Conservation (phyloP, 2,329 filamentous ascomycete genomes). For the Emydomyces testavorans region DNA sequence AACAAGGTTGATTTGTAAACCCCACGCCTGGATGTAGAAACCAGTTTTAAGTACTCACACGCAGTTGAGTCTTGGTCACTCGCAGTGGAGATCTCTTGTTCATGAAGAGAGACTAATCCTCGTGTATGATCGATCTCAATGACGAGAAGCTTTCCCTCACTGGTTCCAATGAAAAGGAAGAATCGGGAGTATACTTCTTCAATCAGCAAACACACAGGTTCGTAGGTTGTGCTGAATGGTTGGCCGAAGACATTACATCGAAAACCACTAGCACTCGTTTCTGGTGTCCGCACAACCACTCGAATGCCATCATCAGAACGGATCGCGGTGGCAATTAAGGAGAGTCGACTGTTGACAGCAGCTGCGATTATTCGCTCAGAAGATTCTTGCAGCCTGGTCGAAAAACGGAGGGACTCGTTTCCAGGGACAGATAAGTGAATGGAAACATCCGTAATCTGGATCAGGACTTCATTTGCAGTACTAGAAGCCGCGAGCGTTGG, state of each 20-base stretch:
- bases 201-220: constrained; percentile 30
- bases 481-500: constrained; percentile 37
- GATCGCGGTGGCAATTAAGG: constrained; percentile 23
- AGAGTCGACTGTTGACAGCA: constrained; percentile 23
- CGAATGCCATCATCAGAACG: constrained; percentile 20
- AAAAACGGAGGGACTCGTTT: constrained; percentile 18
- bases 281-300: constrained; percentile 23
- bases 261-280: constrained; percentile 14
- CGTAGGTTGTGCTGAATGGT: constrained; percentile 22
- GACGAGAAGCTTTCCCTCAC: constrained; percentile 27
- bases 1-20: constrained; percentile 24
- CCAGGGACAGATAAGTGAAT: constrained; percentile 25
- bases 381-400: constrained; percentile 18
- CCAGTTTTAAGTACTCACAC: constrained; percentile 27
- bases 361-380: constrained; percentile 23
- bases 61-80: constrained; percentile 25
- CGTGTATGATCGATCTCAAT: constrained; percentile 21
- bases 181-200: constrained; percentile 21
- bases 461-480: constrained; percentile 26
- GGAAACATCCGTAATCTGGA: constrained; percentile 35
- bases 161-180: constrained; percentile 33
- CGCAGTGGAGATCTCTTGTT: constrained; percentile 20
- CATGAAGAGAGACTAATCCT: constrained; percentile 19
- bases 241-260: constrained; percentile 20
- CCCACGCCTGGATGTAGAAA: constrained; percentile 18